Evolutionary conservation across 129 eudicot genomes (phyloP).

Genomic region (Calendula officinalis): DNA sequence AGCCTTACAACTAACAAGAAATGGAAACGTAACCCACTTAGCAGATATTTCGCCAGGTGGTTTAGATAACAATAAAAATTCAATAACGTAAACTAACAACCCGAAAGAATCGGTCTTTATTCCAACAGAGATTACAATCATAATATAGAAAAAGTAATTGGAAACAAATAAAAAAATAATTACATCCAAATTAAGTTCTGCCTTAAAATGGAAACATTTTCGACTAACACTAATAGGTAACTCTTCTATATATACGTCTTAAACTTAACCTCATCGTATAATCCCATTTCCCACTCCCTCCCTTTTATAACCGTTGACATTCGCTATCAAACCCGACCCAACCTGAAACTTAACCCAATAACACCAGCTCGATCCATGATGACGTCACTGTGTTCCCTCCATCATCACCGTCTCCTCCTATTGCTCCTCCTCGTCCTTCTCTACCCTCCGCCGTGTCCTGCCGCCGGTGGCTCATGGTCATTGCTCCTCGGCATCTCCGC

Average conservation of each 20-base stretch:
- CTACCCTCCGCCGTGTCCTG: slow-evolving; percentile 10
- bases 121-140: not conserved
- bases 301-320: not conserved
- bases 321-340: not conserved
- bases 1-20: too few relatives aligned
- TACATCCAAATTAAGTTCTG: not conserved
- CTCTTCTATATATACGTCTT: not conserved
- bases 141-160: not conserved
- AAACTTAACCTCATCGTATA: slow-evolving; percentile 7
- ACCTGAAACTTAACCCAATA: not conserved
- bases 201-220: slow-evolving; percentile 10
- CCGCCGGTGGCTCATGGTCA: slow-evolving; percentile 52
- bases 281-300: not conserved
- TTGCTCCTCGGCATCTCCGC: slow-evolving; percentile 66
- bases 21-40: too few relatives aligned
- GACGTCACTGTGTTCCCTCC: not conserved
- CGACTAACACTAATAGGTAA: not conserved
- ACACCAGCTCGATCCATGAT: not conserved
- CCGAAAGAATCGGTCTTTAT: too few relatives aligned
- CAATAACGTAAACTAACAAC: too few relatives aligned
- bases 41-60: too few relatives aligned
- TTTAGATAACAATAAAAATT: too few relatives aligned
- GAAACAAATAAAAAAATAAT: not conserved
- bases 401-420: slow-evolving; percentile 6
- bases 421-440: slow-evolving; percentile 12